Evolutionary conservation across 164 flowering plant genomes (phyloP), one percentile per base, ranked within the genome.

Genomic region (Kalanchoe fedtschenkoi): DNA sequence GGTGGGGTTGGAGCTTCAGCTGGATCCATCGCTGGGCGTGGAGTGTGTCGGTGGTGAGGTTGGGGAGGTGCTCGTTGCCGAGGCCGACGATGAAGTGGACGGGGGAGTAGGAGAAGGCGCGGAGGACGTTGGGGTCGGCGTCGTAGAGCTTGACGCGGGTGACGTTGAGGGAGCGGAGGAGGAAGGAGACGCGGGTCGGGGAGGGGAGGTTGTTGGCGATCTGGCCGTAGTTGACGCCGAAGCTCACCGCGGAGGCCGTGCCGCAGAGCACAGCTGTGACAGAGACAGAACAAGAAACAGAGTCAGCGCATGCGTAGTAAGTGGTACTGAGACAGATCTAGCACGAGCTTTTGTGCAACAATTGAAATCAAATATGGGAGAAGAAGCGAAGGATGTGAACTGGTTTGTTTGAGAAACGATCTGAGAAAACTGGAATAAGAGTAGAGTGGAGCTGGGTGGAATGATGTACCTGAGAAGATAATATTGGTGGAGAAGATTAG

Each of bases 171-270:
- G 90, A 68, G 21, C 62, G 72, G 4, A 92, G 26, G 38, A 92
- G 84, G 2, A 68, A 64, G 4, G 83, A 47, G 28, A 85, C 96
- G 32, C 76, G 65, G 33, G 81, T 77, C 11, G 96, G 98, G 17
- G 75, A 66, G 0, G 85, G 96, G 55, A 92, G 69, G 70, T 92
- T 86, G 78, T 92, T 74, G 24, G 69, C 98, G 6, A 92, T 70
- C 72, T 89, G 96, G 13, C 98, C 98, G 63, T 92, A 92, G 73
- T 92, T 92, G 70, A 92, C 85, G 10, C 98, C 98, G 1, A 92
- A 65, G 57, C 71, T 69, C 58, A 64, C 56, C 1, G 83, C 66
- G 51, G 72, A 62, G 21, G 64, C 67, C 11, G 81, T n/a, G 54
- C 22, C 7, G 54, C 10, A 21, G 28, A 46, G 11, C 54, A 21